Evolutionary conservation across 345 rosid species (phyloP).

Genomic region (Pseudoturritis turrita): DNA sequence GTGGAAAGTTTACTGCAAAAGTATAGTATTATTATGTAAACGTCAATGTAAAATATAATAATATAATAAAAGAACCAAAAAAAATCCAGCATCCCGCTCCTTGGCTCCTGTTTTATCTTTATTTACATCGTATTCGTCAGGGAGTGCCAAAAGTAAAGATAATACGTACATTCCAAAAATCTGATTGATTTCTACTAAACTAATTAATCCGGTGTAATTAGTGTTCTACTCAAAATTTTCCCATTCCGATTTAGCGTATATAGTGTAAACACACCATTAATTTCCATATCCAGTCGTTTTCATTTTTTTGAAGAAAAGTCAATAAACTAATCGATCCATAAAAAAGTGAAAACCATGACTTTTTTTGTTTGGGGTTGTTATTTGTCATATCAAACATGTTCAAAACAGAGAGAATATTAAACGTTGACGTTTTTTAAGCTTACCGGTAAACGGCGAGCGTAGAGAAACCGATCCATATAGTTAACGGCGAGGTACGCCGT

Average conservation of each 20-base stretch:
- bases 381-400: conserved; percentile 7
- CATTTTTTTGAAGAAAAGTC: conserved; percentile 39
- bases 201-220: background rate
- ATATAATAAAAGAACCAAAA: background rate
- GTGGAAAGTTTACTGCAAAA: conserved; percentile 34
- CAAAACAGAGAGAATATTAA: conserved; percentile 1
- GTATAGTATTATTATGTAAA: conserved; percentile 20
- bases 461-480: conserved; percentile 87
- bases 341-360: conserved; percentile 29
- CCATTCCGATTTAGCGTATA: background rate
- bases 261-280: too few relatives aligned
- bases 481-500: conserved; percentile 98
- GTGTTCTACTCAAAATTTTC: background rate
- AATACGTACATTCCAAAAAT: conserved; percentile 5
- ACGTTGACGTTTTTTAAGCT: conserved; percentile 26
- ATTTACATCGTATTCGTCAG: background rate
- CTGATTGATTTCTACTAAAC: background rate
- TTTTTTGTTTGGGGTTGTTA: conserved; percentile 1
- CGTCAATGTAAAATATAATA: conserved; percentile 9
- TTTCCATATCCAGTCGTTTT: conserved; percentile 17
- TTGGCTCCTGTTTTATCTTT: conserved; percentile 16
- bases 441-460: conserved; percentile 74
- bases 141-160: too few relatives aligned
- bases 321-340: conserved; percentile 13
- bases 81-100: conserved; percentile 1